Evolutionary conservation across 1,139 yeast species (phyloP), one percentile per base, ranked within the genome.

Genomic region (Candida labiduridarum): DNA sequence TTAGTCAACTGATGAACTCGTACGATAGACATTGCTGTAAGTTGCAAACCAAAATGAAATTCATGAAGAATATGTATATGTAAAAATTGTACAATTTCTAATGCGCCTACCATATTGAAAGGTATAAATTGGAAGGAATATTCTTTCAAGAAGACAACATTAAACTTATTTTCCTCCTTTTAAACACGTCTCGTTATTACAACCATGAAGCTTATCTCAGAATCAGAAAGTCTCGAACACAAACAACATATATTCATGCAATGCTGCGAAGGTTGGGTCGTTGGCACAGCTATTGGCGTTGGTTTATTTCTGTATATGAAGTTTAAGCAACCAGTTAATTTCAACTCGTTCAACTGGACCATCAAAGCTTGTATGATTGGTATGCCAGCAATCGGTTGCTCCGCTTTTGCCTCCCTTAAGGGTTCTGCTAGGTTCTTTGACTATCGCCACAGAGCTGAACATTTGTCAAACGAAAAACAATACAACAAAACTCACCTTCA

Each of bases 151-250:
- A 11, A 4, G 7, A 7, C 25, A 22, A 4, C 4, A 22, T 22
- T 22, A 11, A 30, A 30, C 34, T n/a, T 30, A 12, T 33, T 33
- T 33, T 33, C 15, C 3, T 36, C 12, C 9, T 36, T 36, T 25
- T 9, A n/a, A 16, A 4, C n/a, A 10, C 3, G 2, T 40, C n/a
- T 40, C n/a, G 14, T 14, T 27, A n/a, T 29, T 27, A 39, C 29
- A 25, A 47, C 15, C 3, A 88, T 88, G 96, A 88, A 87, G 77
- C 64, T 87, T 55, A 74, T 86, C 41, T 69, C 86, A 22, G 74
- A 79, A 53, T 87, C 84, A 65, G 94, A 88, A 69, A 75, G 82
- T 52, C 73, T 75, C 49, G 89, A 83, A 7, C 92, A 87, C 66
- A 72, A 76, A 60, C 71, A 75, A 52, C 80, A 82, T 55, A 80